A percentile compares a stretch with the other conserved stretches of the same genome.
Conservation (phyloP, 495 filamentous ascomycete species). For the Talaromyces adpressus region DNA sequence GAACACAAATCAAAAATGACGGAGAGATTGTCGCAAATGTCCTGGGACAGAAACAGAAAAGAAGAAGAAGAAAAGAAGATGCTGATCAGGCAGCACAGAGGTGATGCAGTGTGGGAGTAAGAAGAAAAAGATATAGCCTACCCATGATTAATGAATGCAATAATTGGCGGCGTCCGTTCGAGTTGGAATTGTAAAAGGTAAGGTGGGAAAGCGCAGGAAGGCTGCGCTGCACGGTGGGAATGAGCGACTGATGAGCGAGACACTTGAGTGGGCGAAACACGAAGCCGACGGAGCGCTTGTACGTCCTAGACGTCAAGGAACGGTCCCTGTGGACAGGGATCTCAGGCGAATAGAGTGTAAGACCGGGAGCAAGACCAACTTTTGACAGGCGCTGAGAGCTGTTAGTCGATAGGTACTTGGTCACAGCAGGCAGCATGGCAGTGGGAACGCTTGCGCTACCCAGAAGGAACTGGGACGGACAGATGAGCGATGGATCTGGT, state of each 20-base stretch:
- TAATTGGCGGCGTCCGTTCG: constrained; percentile 8
- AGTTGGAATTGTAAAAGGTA: constrained; percentile 10
- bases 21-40: neutral
- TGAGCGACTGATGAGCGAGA: constrained; percentile 6
- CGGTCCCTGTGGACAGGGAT: constrained; percentile 6
- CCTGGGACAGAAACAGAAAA: neutral
- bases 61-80: constrained; percentile 14
- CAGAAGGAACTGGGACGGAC: neutral
- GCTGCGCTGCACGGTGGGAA: constrained; percentile 8
- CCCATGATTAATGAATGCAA: constrained; percentile 18
- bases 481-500: neutral
- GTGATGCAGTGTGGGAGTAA: constrained; percentile 15
- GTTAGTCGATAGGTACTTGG: neutral
- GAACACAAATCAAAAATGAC: neutral
- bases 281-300: constrained; percentile 8
- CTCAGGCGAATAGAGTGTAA: constrained; percentile 5
- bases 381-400: constrained; percentile 3
- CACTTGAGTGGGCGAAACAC: constrained; percentile 6
- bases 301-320: constrained; percentile 9
- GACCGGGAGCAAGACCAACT: neutral
- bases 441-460: constrained; percentile 2
- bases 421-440: neutral
- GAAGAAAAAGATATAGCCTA: constrained; percentile 14
- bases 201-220: constrained; percentile 8
- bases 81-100: constrained; percentile 14